Conservation (phyloP, 2,329 filamentous ascomycete genomes). For the Fusarium graminum region DNA sequence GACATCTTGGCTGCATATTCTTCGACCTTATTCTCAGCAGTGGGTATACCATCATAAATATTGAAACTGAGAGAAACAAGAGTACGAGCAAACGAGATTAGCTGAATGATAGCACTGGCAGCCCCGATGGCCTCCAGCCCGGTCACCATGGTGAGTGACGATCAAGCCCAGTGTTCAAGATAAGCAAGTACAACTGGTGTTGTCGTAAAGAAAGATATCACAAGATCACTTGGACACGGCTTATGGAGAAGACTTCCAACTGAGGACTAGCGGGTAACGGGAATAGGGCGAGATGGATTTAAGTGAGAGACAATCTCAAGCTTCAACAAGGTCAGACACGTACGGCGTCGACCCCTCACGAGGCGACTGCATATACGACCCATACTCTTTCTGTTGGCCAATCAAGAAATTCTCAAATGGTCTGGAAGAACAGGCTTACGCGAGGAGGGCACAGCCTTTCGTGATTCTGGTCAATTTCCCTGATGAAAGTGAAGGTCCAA, state of each 20-base stretch:
- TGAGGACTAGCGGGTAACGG: no score
- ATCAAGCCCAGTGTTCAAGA: background rate
- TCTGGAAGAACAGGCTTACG: background rate
- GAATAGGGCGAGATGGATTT: no score
- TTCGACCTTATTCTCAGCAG: background rate
- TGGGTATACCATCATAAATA: background rate
- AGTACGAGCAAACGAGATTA: background rate
- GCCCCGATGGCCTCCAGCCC: constrained; percentile 1
- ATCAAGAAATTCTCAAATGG: background rate
- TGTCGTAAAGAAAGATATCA: no score
- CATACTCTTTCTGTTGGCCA: background rate
- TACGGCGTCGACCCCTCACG: background rate
- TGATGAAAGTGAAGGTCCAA: no score
- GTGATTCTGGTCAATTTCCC: no score
- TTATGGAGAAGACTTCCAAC: no score
- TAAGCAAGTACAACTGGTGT: no score
- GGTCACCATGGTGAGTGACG: background rate
- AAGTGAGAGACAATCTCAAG: no score
- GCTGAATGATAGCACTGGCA: background rate
- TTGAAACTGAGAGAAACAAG: background rate
- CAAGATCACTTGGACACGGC: no score
- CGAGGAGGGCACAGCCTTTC: background rate
- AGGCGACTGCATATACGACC: background rate
- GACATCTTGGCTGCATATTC: background rate
- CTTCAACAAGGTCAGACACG: no score